Conservation (phyloP, 164 flowering plant genomes). For the Aristolochia californica region DNA sequence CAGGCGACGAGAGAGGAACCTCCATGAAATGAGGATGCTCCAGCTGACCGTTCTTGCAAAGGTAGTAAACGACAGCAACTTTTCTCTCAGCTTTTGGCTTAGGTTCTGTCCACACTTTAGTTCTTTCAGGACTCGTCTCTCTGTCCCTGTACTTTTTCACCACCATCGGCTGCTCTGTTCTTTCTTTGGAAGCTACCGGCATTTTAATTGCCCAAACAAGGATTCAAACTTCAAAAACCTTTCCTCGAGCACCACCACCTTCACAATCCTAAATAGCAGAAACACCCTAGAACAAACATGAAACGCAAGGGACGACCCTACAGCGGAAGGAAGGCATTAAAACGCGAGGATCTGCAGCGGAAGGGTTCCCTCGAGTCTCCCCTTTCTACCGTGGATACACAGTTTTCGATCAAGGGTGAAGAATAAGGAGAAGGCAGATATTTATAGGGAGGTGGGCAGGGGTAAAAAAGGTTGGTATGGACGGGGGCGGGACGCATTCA, state of each 20-base stretch:
- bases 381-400: not conserved
- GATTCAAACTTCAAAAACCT: not conserved
- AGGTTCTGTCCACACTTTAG: conserved; percentile 31
- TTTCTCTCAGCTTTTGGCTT: conserved; percentile 19
- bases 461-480: conserved; percentile 5
- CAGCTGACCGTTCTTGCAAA: conserved; percentile 73
- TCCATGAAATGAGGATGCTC: conserved; percentile 97
- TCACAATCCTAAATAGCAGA: not conserved
- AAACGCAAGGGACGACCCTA: not conserved
- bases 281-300: not conserved
- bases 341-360: no score
- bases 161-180: conserved; percentile 15
- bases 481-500: conserved; percentile 10
- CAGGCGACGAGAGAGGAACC: conserved; percentile 65
- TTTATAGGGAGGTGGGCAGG: not conserved
- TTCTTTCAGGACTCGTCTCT: conserved; percentile 27
- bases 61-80: conserved; percentile 82
- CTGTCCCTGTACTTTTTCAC: conserved; percentile 16
- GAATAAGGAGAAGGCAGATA: not conserved
- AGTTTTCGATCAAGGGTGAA: not conserved
- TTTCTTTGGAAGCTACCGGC: conserved; percentile 25
- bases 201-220: conserved; percentile 9
- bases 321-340: no score
- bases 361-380: no score
- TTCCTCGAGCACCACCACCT: not conserved